Conservation (phyloP, 2,329 filamentous ascomycete genomes). For the Sclerotinia spermophila region DNA sequence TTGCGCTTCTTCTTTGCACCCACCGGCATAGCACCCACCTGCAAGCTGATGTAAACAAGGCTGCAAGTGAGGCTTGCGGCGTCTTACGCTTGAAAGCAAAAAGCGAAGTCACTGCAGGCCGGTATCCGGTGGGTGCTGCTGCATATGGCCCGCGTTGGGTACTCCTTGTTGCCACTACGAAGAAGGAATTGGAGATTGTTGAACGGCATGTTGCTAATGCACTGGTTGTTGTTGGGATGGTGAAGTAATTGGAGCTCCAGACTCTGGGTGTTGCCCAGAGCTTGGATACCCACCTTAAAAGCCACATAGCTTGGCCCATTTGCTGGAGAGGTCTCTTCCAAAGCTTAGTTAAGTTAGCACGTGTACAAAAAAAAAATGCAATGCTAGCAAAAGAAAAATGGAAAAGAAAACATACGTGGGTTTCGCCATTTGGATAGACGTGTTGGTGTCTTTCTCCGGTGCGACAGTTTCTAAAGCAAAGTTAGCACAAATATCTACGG, state of each 20-base stretch:
- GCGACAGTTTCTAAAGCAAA: not conserved
- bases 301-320: not conserved
- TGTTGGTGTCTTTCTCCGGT: not conserved
- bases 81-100: not conserved
- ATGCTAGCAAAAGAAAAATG: not conserved
- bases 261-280: constrained; percentile 50
- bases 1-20: not conserved
- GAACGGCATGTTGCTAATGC: constrained; percentile 56
- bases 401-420: not conserved
- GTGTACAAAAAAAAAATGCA: not conserved
- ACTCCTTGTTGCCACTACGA: constrained; percentile 70
- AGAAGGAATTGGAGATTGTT: constrained; percentile 75
- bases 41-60: constrained; percentile 3
- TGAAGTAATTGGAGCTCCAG: constrained; percentile 58
- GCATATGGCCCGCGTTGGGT: constrained; percentile 55
- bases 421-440: not conserved
- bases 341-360: not conserved
- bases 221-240: constrained; percentile 67
- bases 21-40: not conserved
- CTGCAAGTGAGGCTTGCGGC: not conserved
- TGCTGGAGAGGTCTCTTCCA: not conserved
- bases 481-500: not conserved
- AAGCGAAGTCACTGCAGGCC: not conserved
- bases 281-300: constrained; percentile 58
- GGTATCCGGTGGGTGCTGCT: constrained; percentile 43